Evolutionary conservation across 192 early-diverging fungal genomes (phyloP), one percentile per base, ranked within the genome.

Genomic region (Powellomyces hirtus): DNA sequence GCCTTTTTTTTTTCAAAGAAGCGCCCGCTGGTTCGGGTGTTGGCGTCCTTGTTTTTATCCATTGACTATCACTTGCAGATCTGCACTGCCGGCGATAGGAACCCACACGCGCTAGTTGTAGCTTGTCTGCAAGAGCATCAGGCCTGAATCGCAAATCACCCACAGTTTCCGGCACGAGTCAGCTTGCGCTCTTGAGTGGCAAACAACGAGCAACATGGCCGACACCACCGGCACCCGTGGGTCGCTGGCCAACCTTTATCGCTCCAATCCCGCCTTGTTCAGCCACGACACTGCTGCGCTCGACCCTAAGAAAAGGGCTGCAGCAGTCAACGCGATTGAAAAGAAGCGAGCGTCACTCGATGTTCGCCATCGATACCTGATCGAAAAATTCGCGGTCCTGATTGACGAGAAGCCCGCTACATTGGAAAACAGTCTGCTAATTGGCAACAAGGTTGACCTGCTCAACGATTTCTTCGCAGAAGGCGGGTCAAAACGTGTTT

Each of bases 391-490:
- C 70, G 73, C 75, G 42, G 52, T 34, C 24, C 66, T 73, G 26
- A 71, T 86, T 33, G 84, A 87, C 62, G 86, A 88, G 64, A 87
- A 85, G 63, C 72, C 79, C 7, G 75, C 80, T 3, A 75, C 71
- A 6, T 62, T 88, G 26, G 86, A 88, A 62, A 85, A 85, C 66
- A 66, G 56, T 4, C 69, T 88, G 16, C 59, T 88, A 62, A 44
- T 78, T 16, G 84, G 82, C 7, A 83, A 73, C 59, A 86, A 87
- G 70, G 45, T 88, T 29, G 86, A 88, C 10, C 24, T 80, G 11
- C 49, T 88, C 27, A 87, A 87, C 60, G 84, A 86, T 45, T 88
- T 88, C 72, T 84, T 88, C 49, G 70, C 77, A 8, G 86, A 88
- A 46, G 80, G 80, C 13, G 86, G 86, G 1, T 62, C 77, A 11